Conservation (phyloP, 805 yeast genomes). For the Grigorovia humatica region DNA sequence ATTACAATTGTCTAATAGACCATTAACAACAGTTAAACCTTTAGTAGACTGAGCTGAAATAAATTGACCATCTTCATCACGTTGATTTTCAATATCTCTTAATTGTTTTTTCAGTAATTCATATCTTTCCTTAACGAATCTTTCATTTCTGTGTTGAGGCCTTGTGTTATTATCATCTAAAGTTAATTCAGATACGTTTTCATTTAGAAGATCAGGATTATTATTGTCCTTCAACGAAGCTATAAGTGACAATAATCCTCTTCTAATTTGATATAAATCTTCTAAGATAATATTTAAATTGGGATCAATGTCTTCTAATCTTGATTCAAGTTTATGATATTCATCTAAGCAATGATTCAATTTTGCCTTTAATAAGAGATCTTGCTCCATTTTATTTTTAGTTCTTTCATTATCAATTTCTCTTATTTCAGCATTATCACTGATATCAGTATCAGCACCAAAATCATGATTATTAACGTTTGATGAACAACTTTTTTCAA, state of each 20-base stretch:
- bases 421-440: constrained; percentile 8
- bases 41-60: constrained; percentile 12
- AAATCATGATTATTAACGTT: constrained; percentile 5
- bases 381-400: constrained; percentile 46
- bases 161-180: constrained; percentile 5
- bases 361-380: constrained; percentile 52
- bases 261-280: constrained; percentile 51
- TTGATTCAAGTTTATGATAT: constrained; percentile 45
- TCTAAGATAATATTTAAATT: constrained; percentile 44
- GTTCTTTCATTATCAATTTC: constrained; percentile 22
- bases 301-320: constrained; percentile 43
- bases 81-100: constrained; percentile 34
- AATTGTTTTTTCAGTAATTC: constrained; percentile 31
- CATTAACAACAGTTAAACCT: constrained; percentile 49
- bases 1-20: constrained; percentile 75
- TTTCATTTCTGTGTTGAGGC: background rate
- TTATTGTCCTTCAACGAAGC: constrained; percentile 19
- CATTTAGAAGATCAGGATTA: constrained; percentile 10
- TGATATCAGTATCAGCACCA: constrained; percentile 7
- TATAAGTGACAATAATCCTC: constrained; percentile 46
- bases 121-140: constrained; percentile 23
- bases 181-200: constrained; percentile 6
- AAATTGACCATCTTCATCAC: constrained; percentile 43
- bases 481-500: constrained; percentile 31
- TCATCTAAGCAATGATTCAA: constrained; percentile 51